phyloP scores from a whole-genome alignment of 441 rosid genomes.

The Adansonia grandidieri region DNA sequence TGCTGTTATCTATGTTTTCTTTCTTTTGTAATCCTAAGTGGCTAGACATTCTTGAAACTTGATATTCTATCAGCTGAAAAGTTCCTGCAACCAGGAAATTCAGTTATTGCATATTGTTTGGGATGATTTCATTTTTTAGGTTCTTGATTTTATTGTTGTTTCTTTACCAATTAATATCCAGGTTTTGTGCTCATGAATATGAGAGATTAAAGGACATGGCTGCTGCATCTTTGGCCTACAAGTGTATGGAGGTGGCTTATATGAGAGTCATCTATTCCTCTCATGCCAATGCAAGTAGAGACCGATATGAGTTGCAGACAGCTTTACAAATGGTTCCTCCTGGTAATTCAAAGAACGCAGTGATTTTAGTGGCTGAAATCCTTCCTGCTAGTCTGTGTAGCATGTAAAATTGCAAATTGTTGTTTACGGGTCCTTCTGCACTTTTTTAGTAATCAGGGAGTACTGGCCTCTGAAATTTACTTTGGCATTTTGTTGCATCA shows the following conservation, averaged over 20 bases:
- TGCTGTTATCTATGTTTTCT: background rate
- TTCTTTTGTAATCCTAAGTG: background rate
- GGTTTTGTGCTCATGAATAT: slow-evolving; percentile 94
- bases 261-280: slow-evolving; percentile 85
- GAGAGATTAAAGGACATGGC: slow-evolving; percentile 94
- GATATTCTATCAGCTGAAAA: background rate
- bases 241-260: slow-evolving; percentile 91
- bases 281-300: slow-evolving; percentile 66
- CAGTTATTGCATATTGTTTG: slow-evolving; percentile 1
- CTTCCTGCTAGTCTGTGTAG: background rate
- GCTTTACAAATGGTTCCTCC: slow-evolving; percentile 83
- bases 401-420: background rate
- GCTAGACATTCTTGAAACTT: background rate
- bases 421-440: background rate
- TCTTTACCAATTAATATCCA: slow-evolving; percentile 32
- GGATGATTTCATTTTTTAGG: background rate
- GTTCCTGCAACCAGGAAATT: background rate
- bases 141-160: background rate
- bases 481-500: slow-evolving; percentile 2
- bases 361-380: background rate
- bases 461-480: slow-evolving; percentile 7
- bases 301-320: slow-evolving; percentile 69
- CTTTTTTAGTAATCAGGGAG: background rate
- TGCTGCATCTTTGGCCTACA: slow-evolving; percentile 95
- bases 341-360: slow-evolving; percentile 49